Percentiles rank a stretch among this genome's conserved stretches.
Evolutionary conservation across 2,329 filamentous ascomycete genomes (phyloP).

Genomic region (Dendryphion nanum): DNA sequence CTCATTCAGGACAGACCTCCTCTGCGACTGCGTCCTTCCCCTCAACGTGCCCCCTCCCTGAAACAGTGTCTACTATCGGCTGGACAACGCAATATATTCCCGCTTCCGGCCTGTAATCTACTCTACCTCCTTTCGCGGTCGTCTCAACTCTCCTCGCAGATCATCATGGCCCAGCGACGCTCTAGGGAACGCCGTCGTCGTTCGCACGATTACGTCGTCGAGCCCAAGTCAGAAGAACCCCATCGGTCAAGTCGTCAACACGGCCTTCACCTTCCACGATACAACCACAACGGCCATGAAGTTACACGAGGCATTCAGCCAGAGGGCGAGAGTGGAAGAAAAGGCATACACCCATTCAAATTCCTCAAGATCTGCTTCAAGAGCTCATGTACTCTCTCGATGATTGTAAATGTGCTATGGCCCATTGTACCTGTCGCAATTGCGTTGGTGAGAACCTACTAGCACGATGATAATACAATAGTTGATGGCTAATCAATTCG

Average conservation of each 20-base stretch:
- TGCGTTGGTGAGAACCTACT: conserved; percentile 50
- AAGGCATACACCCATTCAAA: conserved; percentile 61
- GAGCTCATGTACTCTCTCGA: conserved; percentile 64
- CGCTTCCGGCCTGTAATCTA: background rate
- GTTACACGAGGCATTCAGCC: conserved; percentile 44
- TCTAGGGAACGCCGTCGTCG: conserved; percentile 1
- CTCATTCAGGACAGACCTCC: too few species aligned
- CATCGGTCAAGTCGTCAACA: conserved; percentile 4
- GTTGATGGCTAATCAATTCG: conserved; percentile 10
- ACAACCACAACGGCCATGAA: conserved; percentile 47
- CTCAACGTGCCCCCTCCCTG: too few species aligned
- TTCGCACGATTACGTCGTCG: conserved; percentile 5
- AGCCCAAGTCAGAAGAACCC: conserved; percentile 8
- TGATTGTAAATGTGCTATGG: conserved; percentile 70
- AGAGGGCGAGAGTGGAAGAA: conserved; percentile 67
- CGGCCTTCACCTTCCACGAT: conserved; percentile 26
- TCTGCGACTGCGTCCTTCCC: too few species aligned
- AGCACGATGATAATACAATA: background rate
- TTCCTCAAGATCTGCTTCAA: conserved; percentile 64
- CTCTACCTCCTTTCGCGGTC: too few species aligned
- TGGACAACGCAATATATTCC: too few species aligned
- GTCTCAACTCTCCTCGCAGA: too few species aligned
- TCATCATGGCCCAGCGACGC: background rate
- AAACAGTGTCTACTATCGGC: too few species aligned
- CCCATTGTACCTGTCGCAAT: conserved; percentile 72